phyloP scores from a whole-genome alignment of 2,329 filamentous ascomycete species.

The Sporothrix pallida region DNA sequence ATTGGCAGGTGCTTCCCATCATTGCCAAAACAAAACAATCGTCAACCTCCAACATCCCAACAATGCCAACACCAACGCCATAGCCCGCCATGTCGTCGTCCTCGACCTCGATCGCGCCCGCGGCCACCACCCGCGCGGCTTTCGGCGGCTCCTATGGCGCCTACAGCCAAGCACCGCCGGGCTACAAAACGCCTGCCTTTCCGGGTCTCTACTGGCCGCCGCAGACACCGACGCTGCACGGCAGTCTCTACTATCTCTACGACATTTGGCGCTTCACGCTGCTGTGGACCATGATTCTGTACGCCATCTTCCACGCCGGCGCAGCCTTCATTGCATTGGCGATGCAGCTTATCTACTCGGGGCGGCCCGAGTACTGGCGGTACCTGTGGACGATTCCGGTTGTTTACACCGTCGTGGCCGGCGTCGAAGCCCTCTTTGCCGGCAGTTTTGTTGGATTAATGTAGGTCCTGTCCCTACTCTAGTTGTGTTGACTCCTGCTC shows the following conservation, averaged over 20 bases:
- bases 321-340: conserved; percentile 73
- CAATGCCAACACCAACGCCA: background rate
- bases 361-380: conserved; percentile 57
- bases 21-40: background rate
- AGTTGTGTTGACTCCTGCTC: background rate
- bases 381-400: conserved; percentile 75
- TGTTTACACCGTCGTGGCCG: conserved; percentile 73
- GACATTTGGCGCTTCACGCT: conserved; percentile 90
- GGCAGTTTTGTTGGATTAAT: conserved; percentile 82
- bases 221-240: conserved; percentile 51
- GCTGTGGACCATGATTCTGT: conserved; percentile 83
- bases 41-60: background rate
- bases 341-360: conserved; percentile 66
- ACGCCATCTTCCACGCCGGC: conserved; percentile 73
- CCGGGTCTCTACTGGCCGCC: conserved; percentile 82
- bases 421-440: conserved; percentile 76
- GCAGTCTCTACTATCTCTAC: conserved; percentile 71
- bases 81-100: conserved; percentile 25
- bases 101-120: background rate
- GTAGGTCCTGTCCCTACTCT: conserved; percentile 56
- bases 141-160: conserved; percentile 13
- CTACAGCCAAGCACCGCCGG: conserved; percentile 48
- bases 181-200: conserved; percentile 74
- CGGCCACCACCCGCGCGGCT: background rate
- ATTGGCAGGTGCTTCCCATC: background rate